Base-by-base conservation (phyloP, 2,329 filamentous ascomycete genomes). In the Diplodia intermedia region DNA sequence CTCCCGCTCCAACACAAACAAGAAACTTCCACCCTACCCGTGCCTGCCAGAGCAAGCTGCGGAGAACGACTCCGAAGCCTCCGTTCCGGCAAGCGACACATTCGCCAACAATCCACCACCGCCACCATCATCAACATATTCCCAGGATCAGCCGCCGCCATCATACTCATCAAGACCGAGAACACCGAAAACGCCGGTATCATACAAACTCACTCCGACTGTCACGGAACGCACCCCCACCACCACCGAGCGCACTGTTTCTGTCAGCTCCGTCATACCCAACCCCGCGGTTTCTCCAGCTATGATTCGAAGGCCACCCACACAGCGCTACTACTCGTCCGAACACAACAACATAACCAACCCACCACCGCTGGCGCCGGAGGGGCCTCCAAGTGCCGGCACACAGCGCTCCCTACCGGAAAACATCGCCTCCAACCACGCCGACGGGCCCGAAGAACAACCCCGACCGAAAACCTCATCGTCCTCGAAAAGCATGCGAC, bases 371-470 rank as follows among this genome's bases (percentile, higher is more conserved):
- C 4, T 6, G 4, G 52, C 15, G 4, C 69, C 72, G 26, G 74
- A 5, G 7, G 23, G 2, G 23, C 56, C 43, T 3, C 67, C 70
- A 61, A 70, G 69, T 36, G 67, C 69, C 56, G 67, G 71, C 49
- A 70, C 71, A 11, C 71, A 72, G 54, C 74, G 74, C 15, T 75
- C 73, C 50, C 72, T 74, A 67, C 75, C 72, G 66, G 75, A 76
- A 20, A 73, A 73, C 3, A 71, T 70, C 33, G 69, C 76, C 26
- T 66, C 72, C 14, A 69, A 70, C 15, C 72, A 74, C 40, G 65
- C 70, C 7, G 56, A 65, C 15, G 68, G 70, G 9, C 63, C 68
- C 38, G 52, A 31, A 23, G 29, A 47, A 47, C 40, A 6, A 8
- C 29, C 53, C n/a, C 53, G 29, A n/a, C 53, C 53, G 31, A 56